These are phyloP conservation scores for Rhazya stricta DNA, from an alignment of 257 asterid species.

Conservation along the genomic window DNA sequence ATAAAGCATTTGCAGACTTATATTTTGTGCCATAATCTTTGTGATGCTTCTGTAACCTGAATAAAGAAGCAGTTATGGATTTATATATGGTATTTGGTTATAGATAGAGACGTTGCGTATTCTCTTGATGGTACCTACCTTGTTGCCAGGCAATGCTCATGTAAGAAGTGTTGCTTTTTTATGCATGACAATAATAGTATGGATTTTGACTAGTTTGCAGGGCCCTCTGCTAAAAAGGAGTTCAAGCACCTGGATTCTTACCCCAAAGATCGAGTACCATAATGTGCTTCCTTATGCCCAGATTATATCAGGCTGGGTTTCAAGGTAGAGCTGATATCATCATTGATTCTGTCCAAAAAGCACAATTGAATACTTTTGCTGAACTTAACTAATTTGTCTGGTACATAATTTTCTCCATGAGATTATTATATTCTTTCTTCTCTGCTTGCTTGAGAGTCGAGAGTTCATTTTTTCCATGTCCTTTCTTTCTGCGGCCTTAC, in stretches of 20 bases:
- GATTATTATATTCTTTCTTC: neutral
- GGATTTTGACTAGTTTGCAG: conserved; percentile 40
- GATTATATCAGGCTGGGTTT: conserved; percentile 45
- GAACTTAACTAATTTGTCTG: neutral
- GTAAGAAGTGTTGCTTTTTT: neutral
- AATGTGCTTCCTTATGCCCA: conserved; percentile 60
- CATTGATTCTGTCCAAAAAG: neutral
- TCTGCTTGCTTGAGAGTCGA: neutral
- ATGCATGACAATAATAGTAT: conserved; percentile 6
- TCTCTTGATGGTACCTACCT: too few species aligned
- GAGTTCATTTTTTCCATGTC: too few species aligned
- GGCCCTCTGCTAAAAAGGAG: conserved; percentile 47
- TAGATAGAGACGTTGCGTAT: neutral
- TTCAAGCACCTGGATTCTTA: conserved; percentile 34
- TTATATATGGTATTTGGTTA: neutral
- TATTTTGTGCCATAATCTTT: neutral
- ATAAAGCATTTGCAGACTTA: too few species aligned
- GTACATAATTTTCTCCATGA: neutral
- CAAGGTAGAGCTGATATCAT: conserved; percentile 32
- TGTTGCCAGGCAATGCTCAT: neutral
- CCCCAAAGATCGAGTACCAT: conserved; percentile 36
- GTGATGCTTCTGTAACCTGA: neutral
- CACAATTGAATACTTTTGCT: neutral
- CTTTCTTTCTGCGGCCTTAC: too few species aligned
- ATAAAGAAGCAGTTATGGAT: neutral